Conservation (phyloP, 164 flowering plant species). For the Tetracentron sinense region DNA sequence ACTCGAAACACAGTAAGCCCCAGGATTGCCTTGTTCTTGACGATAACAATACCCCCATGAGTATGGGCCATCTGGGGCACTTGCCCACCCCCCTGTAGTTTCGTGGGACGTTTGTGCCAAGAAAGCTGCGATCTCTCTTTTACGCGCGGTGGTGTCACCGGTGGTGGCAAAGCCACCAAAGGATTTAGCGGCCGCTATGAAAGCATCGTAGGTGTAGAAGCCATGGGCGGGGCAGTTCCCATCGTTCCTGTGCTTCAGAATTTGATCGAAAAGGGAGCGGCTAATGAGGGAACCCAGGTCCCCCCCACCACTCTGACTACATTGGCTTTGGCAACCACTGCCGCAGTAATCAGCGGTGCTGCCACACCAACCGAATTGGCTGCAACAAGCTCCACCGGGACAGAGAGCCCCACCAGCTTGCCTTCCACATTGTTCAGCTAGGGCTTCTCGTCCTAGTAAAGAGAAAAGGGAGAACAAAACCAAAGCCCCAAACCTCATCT, state of each 20-base stretch:
- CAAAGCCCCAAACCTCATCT: too few relatives aligned
- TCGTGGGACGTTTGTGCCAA: conserved; percentile 42
- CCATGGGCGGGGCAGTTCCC: conserved; percentile 28
- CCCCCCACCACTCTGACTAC: conserved; percentile 10
- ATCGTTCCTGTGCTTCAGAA: conserved; percentile 30
- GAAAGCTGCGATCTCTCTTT: conserved; percentile 39
- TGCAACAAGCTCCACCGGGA: conserved; percentile 27
- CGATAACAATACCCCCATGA: too few relatives aligned
- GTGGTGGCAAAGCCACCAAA: conserved; percentile 33
- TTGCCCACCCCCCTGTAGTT: conserved; percentile 25
- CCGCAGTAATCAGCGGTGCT: conserved; percentile 22
- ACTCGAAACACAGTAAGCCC: too few relatives aligned
- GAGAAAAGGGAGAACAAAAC: too few relatives aligned
- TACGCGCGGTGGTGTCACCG: conserved; percentile 21
- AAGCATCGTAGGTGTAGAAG: conserved; percentile 50
- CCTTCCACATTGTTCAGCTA: conserved; percentile 34
- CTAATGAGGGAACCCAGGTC: conserved; percentile 20
- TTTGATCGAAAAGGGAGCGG: conserved; percentile 22
- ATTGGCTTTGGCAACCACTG: conserved; percentile 41
- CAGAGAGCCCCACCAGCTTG: conserved; percentile 32
- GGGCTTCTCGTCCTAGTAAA: too few relatives aligned
- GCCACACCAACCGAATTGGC: conserved; percentile 33
- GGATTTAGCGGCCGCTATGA: conserved; percentile 34
- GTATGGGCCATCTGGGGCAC: too few relatives aligned
- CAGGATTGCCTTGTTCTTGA: too few relatives aligned